Evolutionary conservation across 2,329 filamentous ascomycete species (phyloP).

Genomic region (Diaporthe citrichinensis): DNA sequence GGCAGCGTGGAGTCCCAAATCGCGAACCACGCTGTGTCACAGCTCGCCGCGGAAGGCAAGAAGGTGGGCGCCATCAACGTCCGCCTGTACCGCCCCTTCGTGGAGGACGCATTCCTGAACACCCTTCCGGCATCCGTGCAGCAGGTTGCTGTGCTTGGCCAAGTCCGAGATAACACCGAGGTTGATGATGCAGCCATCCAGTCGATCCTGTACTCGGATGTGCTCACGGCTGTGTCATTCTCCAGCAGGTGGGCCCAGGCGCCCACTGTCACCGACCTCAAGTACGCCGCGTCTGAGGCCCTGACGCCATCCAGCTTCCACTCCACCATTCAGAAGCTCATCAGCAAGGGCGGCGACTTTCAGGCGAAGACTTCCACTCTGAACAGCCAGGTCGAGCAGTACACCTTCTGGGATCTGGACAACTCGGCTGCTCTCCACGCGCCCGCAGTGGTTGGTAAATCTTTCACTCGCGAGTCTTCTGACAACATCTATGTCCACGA

Average conservation of each 20-base stretch:
- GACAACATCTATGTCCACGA: constrained; percentile 73
- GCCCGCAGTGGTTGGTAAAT: constrained; percentile 70
- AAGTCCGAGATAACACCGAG: constrained; percentile 81
- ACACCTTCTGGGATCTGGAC: constrained; percentile 94
- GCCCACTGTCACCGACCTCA: constrained; percentile 83
- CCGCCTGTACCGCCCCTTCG: constrained; percentile 93
- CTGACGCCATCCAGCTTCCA: constrained; percentile 70
- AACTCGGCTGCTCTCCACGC: constrained; percentile 77
- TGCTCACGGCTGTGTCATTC: constrained; percentile 87
- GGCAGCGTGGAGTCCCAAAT: constrained; percentile 92
- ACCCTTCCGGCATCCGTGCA: constrained; percentile 81
- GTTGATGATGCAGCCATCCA: constrained; percentile 82
- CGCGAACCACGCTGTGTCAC: constrained; percentile 82
- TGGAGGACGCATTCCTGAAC: constrained; percentile 93
- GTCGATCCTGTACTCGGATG: constrained; percentile 93
- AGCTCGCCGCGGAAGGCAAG: constrained; percentile 79
- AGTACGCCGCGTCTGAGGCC: constrained; percentile 81
- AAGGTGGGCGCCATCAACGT: constrained; percentile 92
- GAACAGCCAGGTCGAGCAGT: constrained; percentile 80
- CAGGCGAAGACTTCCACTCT: constrained; percentile 57
- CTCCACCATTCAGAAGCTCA: constrained; percentile 64
- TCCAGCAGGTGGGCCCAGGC: constrained; percentile 74
- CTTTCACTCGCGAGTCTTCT: constrained; percentile 80
- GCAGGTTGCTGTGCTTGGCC: constrained; percentile 88
- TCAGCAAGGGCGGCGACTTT: constrained; percentile 57